phyloP scores from a whole-genome alignment of 2,329 filamentous ascomycete species.

The Tolypocladium guangdongense region DNA sequence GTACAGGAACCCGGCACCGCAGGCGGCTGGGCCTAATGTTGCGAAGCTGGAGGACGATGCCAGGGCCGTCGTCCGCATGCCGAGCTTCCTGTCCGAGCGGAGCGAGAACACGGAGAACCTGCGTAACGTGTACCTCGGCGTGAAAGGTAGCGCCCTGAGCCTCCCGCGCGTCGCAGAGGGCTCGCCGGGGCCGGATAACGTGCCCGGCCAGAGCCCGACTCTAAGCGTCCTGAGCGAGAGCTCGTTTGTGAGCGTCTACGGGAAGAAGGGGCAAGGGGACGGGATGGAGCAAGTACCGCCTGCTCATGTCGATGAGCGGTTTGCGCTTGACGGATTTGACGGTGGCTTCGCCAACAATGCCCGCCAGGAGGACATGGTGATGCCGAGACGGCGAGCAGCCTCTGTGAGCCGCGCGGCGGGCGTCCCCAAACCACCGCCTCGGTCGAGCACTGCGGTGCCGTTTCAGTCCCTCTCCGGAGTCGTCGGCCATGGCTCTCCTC shows the following conservation, averaged over 20 bases:
- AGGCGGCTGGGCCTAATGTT: constrained; percentile 8
- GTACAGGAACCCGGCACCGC: constrained; percentile 11
- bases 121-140: constrained; percentile 46
- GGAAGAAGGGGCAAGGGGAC: constrained; percentile 22
- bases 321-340: constrained; percentile 16
- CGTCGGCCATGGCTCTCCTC: constrained; percentile 19
- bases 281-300: constrained; percentile 12
- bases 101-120: constrained; percentile 50
- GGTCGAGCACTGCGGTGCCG: constrained; percentile 19
- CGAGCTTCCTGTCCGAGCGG: constrained; percentile 51
- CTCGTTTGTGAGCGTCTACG: constrained; percentile 56
- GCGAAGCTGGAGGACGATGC: constrained; percentile 17
- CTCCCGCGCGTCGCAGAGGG: constrained; percentile 36
- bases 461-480: constrained; percentile 34
- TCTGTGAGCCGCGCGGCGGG: constrained; percentile 12
- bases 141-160: constrained; percentile 36
- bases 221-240: constrained; percentile 57
- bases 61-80: constrained; percentile 43
- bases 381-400: constrained; percentile 9
- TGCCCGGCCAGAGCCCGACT: constrained; percentile 38
- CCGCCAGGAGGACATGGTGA: neutral
- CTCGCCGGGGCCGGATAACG: constrained; percentile 22
- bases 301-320: constrained; percentile 17
- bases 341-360: neutral
- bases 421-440: constrained; percentile 4